These are phyloP conservation scores for Ammopiptanthus mongolicus DNA, from an alignment of 306 rosid genomes.

Conservation along the genomic window DNA sequence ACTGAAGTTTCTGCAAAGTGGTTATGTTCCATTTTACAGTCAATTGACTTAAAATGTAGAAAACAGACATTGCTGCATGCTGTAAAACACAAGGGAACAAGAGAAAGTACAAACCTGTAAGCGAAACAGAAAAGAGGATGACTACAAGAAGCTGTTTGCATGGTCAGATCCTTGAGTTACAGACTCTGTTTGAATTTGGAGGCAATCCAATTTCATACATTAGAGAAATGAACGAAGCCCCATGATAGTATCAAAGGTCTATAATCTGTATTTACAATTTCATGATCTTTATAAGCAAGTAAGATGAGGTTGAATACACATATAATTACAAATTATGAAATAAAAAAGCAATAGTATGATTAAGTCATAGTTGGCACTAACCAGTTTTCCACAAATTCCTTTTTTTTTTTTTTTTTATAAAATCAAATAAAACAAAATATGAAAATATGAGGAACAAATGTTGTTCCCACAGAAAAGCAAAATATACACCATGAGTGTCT, in stretches of 20 bases:
- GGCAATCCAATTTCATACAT: slow-evolving; percentile 10
- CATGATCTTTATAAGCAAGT: not conserved
- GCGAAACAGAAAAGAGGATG: slow-evolving; percentile 39
- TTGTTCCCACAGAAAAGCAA: too few relatives aligned
- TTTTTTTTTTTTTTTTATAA: too few relatives aligned
- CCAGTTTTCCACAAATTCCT: not conserved
- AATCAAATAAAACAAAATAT: too few relatives aligned
- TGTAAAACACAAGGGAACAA: not conserved
- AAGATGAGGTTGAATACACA: not conserved
- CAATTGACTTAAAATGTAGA: not conserved
- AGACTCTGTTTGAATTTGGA: slow-evolving; percentile 17
- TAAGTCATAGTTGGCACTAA: not conserved
- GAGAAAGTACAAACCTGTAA: slow-evolving; percentile 34
- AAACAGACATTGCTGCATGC: not conserved
- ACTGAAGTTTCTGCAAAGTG: slow-evolving; percentile 43
- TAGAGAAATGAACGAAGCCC: not conserved
- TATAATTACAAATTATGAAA: not conserved
- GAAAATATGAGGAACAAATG: too few relatives aligned
- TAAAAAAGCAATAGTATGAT: not conserved
- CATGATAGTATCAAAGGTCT: not conserved
- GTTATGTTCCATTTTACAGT: not conserved
- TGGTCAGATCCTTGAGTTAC: slow-evolving; percentile 24
- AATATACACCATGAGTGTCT: too few relatives aligned
- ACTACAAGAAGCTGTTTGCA: slow-evolving; percentile 34
- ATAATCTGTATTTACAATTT: slow-evolving; percentile 4